A percentile compares a stretch with the other conserved stretches of the same genome.
Conservation (phyloP, 768 basidiomycete genomes). For the Podaxis carcinomalis region DNA sequence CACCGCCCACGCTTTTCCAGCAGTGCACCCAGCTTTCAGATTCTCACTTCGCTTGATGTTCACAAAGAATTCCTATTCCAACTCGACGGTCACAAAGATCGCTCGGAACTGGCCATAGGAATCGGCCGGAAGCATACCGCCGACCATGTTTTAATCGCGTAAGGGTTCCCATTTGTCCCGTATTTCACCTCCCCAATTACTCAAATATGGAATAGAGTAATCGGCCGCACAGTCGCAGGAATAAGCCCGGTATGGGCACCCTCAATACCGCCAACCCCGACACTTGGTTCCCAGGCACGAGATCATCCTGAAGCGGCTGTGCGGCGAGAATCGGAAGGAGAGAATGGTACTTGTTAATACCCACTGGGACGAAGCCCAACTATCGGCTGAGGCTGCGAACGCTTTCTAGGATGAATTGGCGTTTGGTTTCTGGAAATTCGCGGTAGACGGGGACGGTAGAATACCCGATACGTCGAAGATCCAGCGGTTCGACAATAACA, state of each 20-base stretch:
- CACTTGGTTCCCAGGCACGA: not conserved
- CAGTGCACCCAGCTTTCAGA: no score
- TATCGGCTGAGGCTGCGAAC: not conserved
- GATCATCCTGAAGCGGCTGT: not conserved
- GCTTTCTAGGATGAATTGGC: not conserved
- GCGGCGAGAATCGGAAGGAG: not conserved
- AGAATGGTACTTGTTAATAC: not conserved
- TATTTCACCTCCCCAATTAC: not conserved
- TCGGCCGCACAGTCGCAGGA: not conserved
- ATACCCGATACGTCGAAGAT: not conserved
- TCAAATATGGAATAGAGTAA: not conserved
- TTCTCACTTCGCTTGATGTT: no score
- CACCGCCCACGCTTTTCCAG: no score
- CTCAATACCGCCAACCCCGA: not conserved
- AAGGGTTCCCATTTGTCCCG: not conserved
- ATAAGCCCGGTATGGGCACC: not conserved
- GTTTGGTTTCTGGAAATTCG: not conserved
- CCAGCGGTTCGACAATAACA: not conserved
- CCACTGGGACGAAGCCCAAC: not conserved
- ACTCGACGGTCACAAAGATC: not conserved
- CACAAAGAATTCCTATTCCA: not conserved
- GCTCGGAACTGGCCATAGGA: not conserved
- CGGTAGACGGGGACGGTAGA: not conserved
- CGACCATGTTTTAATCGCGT: not conserved
- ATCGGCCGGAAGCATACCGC: not conserved